Evolutionary conservation across 163 green algal genomes (phyloP).

Genomic region (Trebouxiophyceae sp.): DNA sequence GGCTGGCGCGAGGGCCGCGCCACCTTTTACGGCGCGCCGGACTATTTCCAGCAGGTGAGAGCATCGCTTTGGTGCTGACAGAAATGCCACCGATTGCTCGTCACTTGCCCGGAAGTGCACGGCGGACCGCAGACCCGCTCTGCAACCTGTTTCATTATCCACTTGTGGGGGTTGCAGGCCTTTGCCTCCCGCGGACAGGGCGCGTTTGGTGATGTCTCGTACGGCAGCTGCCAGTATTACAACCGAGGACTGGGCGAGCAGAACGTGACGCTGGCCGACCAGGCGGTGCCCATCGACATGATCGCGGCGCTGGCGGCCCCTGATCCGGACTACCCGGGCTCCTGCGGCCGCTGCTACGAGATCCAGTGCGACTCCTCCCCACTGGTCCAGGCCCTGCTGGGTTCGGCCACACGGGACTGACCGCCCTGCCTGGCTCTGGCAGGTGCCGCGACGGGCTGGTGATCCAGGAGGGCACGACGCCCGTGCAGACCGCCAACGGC

Average conservation of each 20-base stretch:
- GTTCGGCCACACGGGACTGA: no score
- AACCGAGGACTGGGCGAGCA: neutral
- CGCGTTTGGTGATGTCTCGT: constrained; percentile 23
- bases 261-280: neutral
- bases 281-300: constrained; percentile 15
- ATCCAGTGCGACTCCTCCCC: constrained; percentile 13
- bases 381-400: neutral
- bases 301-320: constrained; percentile 33
- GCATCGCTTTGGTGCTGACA: no score
- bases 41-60: neutral
- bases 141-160: neutral
- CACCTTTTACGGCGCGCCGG: constrained; percentile 14
- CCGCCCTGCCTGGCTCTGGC: no score
- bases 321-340: constrained; percentile 34
- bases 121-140: neutral
- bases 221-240: constrained; percentile 23
- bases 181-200: constrained; percentile 10
- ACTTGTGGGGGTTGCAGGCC: neutral
- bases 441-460: neutral
- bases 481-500: neutral
- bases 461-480: neutral
- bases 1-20: constrained; percentile 12
- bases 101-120: no score
- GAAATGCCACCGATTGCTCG: no score
- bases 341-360: constrained; percentile 30